Conservation (phyloP, 257 asterid genomes). For the Leptodermis oblonga region DNA sequence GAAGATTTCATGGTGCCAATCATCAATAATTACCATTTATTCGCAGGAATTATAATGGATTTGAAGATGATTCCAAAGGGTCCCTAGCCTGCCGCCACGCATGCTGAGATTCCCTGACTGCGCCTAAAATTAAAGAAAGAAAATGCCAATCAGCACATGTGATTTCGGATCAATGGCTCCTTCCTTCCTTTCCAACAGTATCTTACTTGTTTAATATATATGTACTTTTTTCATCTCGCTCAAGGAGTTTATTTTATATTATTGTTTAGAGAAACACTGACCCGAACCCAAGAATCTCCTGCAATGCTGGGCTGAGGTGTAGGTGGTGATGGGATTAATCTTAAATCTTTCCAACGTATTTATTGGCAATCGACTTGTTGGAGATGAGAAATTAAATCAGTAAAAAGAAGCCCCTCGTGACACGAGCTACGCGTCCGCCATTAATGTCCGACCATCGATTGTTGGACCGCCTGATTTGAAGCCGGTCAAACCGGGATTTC, state of each 20-base stretch:
- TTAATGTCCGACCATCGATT: slow-evolving; percentile 4
- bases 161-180: background rate
- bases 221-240: background rate
- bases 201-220: background rate
- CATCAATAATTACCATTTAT: no score
- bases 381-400: slow-evolving; percentile 8
- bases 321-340: background rate
- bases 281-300: background rate
- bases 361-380: slow-evolving; percentile 25
- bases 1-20: background rate
- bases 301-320: background rate
- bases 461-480: slow-evolving; percentile 29
- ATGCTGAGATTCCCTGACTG: no score
- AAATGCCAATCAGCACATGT: slow-evolving; percentile 3
- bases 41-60: no score
- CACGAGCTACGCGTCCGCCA: slow-evolving; percentile 10
- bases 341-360: slow-evolving; percentile 11
- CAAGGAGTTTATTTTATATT: background rate
- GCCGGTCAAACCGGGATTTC: slow-evolving; percentile 26
- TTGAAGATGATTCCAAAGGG: no score
- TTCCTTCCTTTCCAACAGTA: no score
- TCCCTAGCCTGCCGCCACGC: background rate
- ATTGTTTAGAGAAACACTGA: background rate
- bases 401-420: slow-evolving; percentile 19
- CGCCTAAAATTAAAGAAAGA: background rate